Evolutionary conservation across 148 eudicot genomes (phyloP), one percentile per base, ranked within the genome.

Genomic region (Amaranthus palmeri): DNA sequence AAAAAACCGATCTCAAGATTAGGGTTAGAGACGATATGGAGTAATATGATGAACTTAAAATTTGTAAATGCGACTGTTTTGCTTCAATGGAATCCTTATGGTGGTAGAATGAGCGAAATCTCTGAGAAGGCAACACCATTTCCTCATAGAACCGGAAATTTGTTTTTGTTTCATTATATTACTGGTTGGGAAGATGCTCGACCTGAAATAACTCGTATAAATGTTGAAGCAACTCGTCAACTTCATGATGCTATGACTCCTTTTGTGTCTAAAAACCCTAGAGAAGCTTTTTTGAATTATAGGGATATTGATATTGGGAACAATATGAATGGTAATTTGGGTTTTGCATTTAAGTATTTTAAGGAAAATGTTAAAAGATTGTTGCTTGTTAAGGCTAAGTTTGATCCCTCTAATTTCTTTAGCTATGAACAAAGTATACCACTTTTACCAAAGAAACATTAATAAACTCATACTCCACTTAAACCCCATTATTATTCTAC

Each of bases 231-330:
- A 25, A 25, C 36, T 25, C 36, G 36, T 25, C 36, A 25, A 25
- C 36, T 25, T 25, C 36, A 58, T 2, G 57, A 65, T 17, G 10
- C 44, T 4, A 60, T 51, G 54, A 36, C 64, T n/a, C 77, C 77
- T 6, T 74, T 53, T 46, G 77, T 67, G n/a, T 74, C 72, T 0
- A 36, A 47, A 36, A 43, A 67, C 4, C 72, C 77, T 5, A 66
- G 77, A n/a, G 56, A 54, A 18, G 61, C 77, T 3, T 74, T 74
- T 53, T 66, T 74, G 36, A 74, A 74, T 43, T 74, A 74, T 54
- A 65, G 61, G 77, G 77, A 74, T 56, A 55, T 66, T 54, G 77
- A 74, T 36, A 46, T 74, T 45, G 77, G 76, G 15, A 62, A 45
- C 10, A 72, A 41, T 50, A 4, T 41, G 2, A 51, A 72, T 15